These are phyloP conservation scores for Vanrija sp. DNA, from an alignment of 1,284 basidiomycete genomes.

Conservation along the genomic window DNA sequence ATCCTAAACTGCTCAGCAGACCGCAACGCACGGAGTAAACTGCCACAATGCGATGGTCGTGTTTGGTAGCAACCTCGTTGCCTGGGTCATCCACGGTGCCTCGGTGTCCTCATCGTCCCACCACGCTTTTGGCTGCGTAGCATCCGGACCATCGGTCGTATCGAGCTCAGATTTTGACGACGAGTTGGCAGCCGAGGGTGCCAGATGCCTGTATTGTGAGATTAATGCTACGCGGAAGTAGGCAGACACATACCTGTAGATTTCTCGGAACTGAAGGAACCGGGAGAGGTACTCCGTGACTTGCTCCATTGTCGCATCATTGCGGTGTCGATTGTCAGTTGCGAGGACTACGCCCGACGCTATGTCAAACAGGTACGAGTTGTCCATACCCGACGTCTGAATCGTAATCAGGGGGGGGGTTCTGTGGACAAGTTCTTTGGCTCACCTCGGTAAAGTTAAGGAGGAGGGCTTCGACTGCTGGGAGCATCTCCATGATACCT, in stretches of 20 bases:
- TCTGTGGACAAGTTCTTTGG: neutral
- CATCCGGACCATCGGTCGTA: slow-evolving; percentile 1
- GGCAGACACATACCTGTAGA: slow-evolving; percentile 66
- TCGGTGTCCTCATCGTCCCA: slow-evolving; percentile 47
- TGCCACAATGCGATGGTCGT: slow-evolving; percentile 83
- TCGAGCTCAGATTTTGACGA: neutral
- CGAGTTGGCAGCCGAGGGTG: neutral
- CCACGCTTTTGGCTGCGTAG: slow-evolving; percentile 21
- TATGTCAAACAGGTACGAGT: slow-evolving; percentile 89
- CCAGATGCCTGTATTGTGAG: neutral
- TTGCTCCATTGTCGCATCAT: slow-evolving; percentile 80
- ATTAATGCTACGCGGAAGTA: too few relatives aligned
- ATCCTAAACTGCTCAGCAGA: too few relatives aligned
- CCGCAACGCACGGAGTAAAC: slow-evolving; percentile 65
- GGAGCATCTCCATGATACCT: slow-evolving; percentile 51
- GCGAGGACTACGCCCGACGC: slow-evolving; percentile 82
- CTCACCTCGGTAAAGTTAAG: slow-evolving; percentile 51
- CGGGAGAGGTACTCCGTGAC: slow-evolving; percentile 86
- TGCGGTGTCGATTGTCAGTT: slow-evolving; percentile 60
- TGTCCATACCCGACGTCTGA: slow-evolving; percentile 83
- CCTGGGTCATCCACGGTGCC: slow-evolving; percentile 44
- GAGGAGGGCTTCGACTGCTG: slow-evolving; percentile 51
- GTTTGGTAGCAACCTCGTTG: slow-evolving; percentile 49
- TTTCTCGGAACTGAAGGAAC: slow-evolving; percentile 74
- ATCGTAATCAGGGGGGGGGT: neutral